These are phyloP conservation scores for Eucalyptus pumila DNA, from an alignment of 345 rosid genomes.

Conservation along the genomic window DNA sequence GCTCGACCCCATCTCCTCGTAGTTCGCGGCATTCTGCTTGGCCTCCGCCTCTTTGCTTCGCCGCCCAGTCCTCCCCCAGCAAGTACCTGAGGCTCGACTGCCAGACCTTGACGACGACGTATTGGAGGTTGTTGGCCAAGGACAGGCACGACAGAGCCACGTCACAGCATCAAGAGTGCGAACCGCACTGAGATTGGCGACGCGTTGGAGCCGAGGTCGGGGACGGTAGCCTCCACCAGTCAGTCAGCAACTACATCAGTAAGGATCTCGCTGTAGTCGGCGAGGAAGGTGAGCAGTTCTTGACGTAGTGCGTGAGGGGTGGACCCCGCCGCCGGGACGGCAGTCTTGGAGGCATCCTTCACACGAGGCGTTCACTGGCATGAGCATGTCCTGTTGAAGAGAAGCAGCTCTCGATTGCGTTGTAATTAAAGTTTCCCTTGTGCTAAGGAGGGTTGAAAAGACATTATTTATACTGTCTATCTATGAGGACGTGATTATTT, in stretches of 20 bases:
- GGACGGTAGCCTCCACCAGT: no score
- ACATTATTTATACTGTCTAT: not conserved
- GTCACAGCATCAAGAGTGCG: not conserved
- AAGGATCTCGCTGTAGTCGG: no score
- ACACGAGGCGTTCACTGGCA: no score
- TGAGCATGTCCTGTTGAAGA: no score
- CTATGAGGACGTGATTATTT: not conserved
- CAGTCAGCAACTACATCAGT: no score
- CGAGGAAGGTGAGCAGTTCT: no score
- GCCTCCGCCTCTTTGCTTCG: conserved; percentile 41
- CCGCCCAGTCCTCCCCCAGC: conserved; percentile 56
- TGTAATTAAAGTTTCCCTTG: not conserved
- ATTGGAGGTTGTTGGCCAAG: conserved; percentile 68
- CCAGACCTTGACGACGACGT: conserved; percentile 56
- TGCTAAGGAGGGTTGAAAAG: not conserved
- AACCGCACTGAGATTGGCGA: no score
- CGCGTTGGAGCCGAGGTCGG: no score
- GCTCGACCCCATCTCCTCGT: conserved; percentile 60
- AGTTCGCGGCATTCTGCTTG: conserved; percentile 40
- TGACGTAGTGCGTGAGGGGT: no score
- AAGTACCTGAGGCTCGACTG: conserved; percentile 35
- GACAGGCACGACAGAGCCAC: conserved; percentile 54
- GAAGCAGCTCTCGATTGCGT: no score
- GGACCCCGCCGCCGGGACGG: no score
- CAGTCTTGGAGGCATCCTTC: no score